Base-by-base conservation (phyloP, 2,329 filamentous ascomycete species). In the Hymenoscyphus scutula region DNA sequence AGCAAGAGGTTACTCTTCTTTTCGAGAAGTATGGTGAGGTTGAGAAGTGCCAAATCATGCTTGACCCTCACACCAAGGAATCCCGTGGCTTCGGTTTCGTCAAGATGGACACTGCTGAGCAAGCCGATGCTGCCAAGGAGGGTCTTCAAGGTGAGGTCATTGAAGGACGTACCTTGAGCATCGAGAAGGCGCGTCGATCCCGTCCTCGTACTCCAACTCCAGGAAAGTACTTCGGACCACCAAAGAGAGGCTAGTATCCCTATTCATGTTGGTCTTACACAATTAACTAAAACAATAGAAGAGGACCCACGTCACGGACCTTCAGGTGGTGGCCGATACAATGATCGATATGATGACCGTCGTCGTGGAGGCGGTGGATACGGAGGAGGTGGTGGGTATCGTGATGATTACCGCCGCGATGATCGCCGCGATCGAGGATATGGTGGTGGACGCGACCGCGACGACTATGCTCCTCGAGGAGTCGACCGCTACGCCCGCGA, bases 31-130 rank as follows among this genome's bases (percentile, higher is more conserved):
- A 98, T 74, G 95, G 95, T 71, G 92, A 97, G 76, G 95, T 99
- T 59, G 94, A 98, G 81, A 98, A 96, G 80, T 98, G 94, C 82
- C 96, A 97, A 78, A 99, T 99, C 81, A 99, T 99, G 95, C 88
- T 94, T 74, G 95, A 99, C 75, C 95, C 95, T 66, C 95, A 99
- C 79, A 96, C 91, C 74, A 96, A 97, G 80, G 95, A 99, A 79
- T 98, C 94, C 71, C 95, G 95, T 78, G 95, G 95, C 69, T 99
- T 99, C 70, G 95, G 95, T 62, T 99, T 99, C 81, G 95, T 99
- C 76, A 98, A 99, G 83, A 98, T 99, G 94, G 88, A 92, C 65
- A 96, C 92, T 63, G 86, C 91, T 56, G 94, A 98, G 61, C 91
- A 97, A 78, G 95, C 95, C 68, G 95, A 99, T 78, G 93, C 95